A percentile compares a stretch with the other conserved stretches of the same genome.
Conservation (phyloP, 257 asterid species). For the Solanum ossicruentum region DNA sequence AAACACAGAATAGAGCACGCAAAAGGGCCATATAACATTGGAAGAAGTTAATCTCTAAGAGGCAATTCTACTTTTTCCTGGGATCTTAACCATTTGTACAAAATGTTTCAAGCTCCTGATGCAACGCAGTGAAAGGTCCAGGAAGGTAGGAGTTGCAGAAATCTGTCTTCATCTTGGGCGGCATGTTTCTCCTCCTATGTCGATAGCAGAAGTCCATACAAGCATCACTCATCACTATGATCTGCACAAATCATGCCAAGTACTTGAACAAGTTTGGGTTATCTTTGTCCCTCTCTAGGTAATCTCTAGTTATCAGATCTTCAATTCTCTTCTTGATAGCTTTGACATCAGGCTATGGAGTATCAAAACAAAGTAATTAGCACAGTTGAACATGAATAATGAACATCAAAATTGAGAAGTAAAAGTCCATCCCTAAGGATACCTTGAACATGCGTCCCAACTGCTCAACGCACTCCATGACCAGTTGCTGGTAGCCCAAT, state of each 20-base stretch:
- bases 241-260: conserved; percentile 55
- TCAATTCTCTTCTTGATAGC: conserved; percentile 97
- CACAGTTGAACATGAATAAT: background rate
- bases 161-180: background rate
- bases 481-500: conserved; percentile 90
- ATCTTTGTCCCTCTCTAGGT: conserved; percentile 89
- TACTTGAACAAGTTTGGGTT: conserved; percentile 87
- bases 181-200: background rate
- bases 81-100: background rate
- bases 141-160: conserved; percentile 5
- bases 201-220: background rate
- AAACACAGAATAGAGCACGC: background rate
- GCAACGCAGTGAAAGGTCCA: background rate
- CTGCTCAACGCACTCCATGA: conserved; percentile 95
- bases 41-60: background rate
- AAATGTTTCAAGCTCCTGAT: conserved; percentile 6
- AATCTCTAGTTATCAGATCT: conserved; percentile 89
- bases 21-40: background rate
- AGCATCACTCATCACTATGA: background rate
- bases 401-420: background rate
- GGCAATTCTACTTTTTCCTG: background rate
- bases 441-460: conserved; percentile 98
- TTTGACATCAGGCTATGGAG: conserved; percentile 80
- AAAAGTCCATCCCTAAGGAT: background rate
- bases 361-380: background rate